These are phyloP conservation scores for Cyathus striatus DNA, from an alignment of 768 basidiomycete species.

Conservation along the genomic window DNA sequence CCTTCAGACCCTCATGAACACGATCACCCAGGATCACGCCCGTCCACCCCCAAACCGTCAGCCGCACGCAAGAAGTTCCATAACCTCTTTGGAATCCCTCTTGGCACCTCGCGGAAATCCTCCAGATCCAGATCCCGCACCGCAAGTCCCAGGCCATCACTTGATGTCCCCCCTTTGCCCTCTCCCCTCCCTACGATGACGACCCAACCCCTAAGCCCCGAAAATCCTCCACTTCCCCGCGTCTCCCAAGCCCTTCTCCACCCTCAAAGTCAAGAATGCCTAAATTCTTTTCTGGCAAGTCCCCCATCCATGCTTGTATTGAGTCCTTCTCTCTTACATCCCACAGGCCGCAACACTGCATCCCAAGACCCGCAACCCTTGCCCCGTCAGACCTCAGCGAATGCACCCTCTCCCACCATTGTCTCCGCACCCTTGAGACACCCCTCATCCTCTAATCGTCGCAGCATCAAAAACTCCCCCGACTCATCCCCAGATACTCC, in stretches of 20 bases:
- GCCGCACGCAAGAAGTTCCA: conserved; percentile 35
- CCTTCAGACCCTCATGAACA: conserved; percentile 6
- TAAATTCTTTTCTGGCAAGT: conserved; percentile 9
- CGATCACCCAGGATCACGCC: conserved; percentile 12
- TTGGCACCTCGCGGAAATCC: conserved; percentile 30
- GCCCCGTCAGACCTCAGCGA: conserved; percentile 5
- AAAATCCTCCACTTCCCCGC: conserved; percentile 18
- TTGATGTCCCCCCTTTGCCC: conserved; percentile 13
- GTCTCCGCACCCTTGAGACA: conserved; percentile 26
- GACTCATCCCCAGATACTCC: conserved; percentile 6
- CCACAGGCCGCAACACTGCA: not conserved
- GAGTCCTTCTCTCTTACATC: conserved; percentile 17
- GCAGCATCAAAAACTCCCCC: conserved; percentile 16
- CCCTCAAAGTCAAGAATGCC: conserved; percentile 13
- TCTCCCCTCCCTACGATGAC: conserved; percentile 1
- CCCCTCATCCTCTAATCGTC: conserved; percentile 19
- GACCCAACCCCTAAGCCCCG: conserved; percentile 23
- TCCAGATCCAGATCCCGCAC: conserved; percentile 27
- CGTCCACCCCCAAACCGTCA: conserved; percentile 29
- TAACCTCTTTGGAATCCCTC: conserved; percentile 40
- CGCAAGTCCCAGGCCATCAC: conserved; percentile 17
- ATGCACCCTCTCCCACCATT: conserved; percentile 11
- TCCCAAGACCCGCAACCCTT: not conserved
- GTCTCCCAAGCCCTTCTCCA: conserved; percentile 25
- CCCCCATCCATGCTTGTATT: conserved; percentile 20